Conservation (phyloP, 345 rosid species). For the Physaria fendleri region DNA sequence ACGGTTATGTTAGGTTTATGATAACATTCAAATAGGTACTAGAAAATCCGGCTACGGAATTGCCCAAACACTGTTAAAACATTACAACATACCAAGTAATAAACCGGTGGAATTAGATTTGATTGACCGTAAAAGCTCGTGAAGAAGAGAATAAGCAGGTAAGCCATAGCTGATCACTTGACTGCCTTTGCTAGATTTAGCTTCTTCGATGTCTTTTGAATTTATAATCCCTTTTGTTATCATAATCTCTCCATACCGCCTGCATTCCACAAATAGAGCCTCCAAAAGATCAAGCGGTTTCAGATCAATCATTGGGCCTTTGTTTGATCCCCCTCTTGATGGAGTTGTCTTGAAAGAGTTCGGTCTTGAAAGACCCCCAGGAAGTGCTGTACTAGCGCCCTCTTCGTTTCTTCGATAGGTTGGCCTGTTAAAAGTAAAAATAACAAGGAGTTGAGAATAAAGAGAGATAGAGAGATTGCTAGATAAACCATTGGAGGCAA, state of each 20-base stretch:
- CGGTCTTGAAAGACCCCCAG: slow-evolving; percentile 39
- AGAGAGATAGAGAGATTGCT: background rate
- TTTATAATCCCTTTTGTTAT: slow-evolving; percentile 70
- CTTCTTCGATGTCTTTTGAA: slow-evolving; percentile 68
- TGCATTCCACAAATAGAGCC: slow-evolving; percentile 54
- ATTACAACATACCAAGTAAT: slow-evolving; percentile 51
- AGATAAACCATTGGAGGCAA: slow-evolving; percentile 13
- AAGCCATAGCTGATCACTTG: slow-evolving; percentile 71
- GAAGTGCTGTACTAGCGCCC: slow-evolving; percentile 20
- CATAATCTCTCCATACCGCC: slow-evolving; percentile 51
- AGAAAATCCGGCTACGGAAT: background rate
- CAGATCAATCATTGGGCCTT: slow-evolving; percentile 49
- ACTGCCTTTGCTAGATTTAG: slow-evolving; percentile 55
- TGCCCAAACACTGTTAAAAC: background rate
- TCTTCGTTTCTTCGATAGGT: slow-evolving; percentile 35
- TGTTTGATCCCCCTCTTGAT: slow-evolving; percentile 45
- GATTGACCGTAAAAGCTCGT: slow-evolving; percentile 54
- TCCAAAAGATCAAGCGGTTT: slow-evolving; percentile 77
- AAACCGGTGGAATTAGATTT: slow-evolving; percentile 58
- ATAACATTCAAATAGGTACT: background rate
- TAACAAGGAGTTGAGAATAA: background rate
- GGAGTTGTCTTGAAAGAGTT: slow-evolving; percentile 52
- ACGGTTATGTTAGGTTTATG: background rate
- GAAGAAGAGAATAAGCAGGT: slow-evolving; percentile 81
- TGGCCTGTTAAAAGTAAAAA: slow-evolving; percentile 33